Conservation (phyloP, 441 rosid genomes). For the Pelargonium cotyledonis region DNA sequence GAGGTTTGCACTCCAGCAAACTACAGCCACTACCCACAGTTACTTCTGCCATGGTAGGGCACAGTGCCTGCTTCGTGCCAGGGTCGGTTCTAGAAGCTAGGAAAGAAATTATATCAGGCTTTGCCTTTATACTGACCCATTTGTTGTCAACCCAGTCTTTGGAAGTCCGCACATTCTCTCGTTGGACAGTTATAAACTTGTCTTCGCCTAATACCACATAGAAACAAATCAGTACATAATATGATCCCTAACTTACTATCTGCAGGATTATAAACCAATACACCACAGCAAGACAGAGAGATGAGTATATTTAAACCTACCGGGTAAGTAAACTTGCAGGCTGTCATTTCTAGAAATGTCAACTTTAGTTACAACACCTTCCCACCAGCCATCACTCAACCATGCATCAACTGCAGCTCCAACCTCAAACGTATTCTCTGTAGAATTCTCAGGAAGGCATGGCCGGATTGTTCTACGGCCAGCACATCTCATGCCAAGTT, state of each 20-base stretch:
- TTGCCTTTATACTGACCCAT: constrained; percentile 31
- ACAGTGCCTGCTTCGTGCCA: not conserved
- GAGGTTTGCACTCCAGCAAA: constrained; percentile 8
- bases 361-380: constrained; percentile 59
- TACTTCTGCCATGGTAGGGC: constrained; percentile 8
- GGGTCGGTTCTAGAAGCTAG: constrained; percentile 17
- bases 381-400: constrained; percentile 99
- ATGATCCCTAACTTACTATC: not conserved
- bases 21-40: constrained; percentile 5
- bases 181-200: constrained; percentile 19
- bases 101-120: constrained; percentile 23
- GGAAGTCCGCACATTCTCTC: constrained; percentile 26
- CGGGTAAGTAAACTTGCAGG: constrained; percentile 65
- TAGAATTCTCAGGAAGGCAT: constrained; percentile 33
- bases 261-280: not conserved
- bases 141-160: constrained; percentile 35
- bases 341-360: constrained; percentile 27
- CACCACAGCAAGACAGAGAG: no score
- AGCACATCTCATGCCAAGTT: constrained; percentile 68
- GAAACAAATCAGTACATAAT: constrained; percentile 7
- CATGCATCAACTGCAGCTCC: constrained; percentile 91
- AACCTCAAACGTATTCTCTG: constrained; percentile 30
- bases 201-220: constrained; percentile 29
- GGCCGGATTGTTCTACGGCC: constrained; percentile 78
- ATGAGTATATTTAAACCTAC: constrained; percentile 29